Evolutionary conservation across 306 rosid genomes (phyloP), one percentile per base, ranked within the genome.

Genomic region (Neltuma alba): DNA sequence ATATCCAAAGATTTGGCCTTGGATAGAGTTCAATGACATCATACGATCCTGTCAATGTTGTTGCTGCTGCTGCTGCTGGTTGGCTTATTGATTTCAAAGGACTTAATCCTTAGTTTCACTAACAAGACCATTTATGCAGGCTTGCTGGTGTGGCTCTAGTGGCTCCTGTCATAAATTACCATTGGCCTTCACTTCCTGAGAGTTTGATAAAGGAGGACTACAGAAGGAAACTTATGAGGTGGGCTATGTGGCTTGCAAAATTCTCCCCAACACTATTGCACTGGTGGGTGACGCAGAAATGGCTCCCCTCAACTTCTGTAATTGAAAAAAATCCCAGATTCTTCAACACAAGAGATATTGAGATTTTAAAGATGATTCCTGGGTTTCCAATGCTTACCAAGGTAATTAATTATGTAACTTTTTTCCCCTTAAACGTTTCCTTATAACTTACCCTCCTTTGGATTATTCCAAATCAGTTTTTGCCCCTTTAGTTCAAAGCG

Each of bases 351-450:
- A 85, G 87, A 84, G 99, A 94, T 62, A 81, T 92, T 10, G 97
- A 94, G n/a, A 88, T 83, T 73, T 85, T 94, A 60, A 79, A 87
- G 85, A 84, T 70, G 20, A 86, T 84, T n/a, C 91, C 90, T 0
- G 99, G 99, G 25, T 94, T 94, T 81, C 99, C 97, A 6, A 94
- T 92, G 99, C 91, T 92, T 50, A 86, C 93, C 68, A 88, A 87
- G 99, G 99, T 89, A 86, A 82, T 60, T 28, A 60, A 80, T 27
- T 28, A n/a, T 7, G 8, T 41, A 41, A 4, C 21, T 5, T 48
- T 12, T 33, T 18, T 18, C 7, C n/a, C 21, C 55, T 48, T 48
- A 16, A 18, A 16, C 55, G 18, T 60, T 60, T 11, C 34, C 65
- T 37, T 60, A 28, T 58, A 25, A 25, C 30, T 12, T 58, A 23